Base-by-base conservation (phyloP, 768 basidiomycete genomes). In the Phanerochaete sordida region DNA sequence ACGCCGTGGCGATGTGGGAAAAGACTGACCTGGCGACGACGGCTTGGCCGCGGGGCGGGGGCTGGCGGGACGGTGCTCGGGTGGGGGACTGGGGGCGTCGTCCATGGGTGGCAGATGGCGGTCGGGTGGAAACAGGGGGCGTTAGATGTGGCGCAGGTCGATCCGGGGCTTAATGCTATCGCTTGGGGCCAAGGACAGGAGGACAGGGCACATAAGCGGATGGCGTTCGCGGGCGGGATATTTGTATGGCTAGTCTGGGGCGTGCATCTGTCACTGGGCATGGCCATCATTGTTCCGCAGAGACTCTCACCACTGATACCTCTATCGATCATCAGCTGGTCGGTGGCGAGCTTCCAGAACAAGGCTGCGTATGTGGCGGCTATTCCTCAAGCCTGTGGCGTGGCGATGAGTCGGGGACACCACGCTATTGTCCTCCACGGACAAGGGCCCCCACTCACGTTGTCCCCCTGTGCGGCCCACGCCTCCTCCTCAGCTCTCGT, bases 321-420 rank as follows among this genome's bases (percentile, higher is more conserved):
- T 27, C 26, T 30, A 49, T 49, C 48, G 48, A 49, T 49, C 48
- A 49, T 49, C 48, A 49, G 48, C 48, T 27, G 26, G 48, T 27
- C 26, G 28, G 48, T 49, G 48, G 48, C 48, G 48, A 49, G 15
- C 26, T 49, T 49, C 48, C 48, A 49, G 39, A 49, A 49, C 26
- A 49, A 49, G 48, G 28, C 48, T 26, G 23, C 48, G 48, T 49
- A 43, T 43, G 48, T 49, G 48, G 48, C 48, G 48, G 48, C 48
- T 49, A 49, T 49, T 49, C 24, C 12, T 30, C 48, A 26, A 43
- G 24, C 48, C 48, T 49, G 48, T 49, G 48, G 48, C 48, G 48
- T 49, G 48, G 48, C 48, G 48, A 49, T 49, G 48, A 26, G 26
- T 27, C 24, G 24, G 11, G 39, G 11, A 11, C 39, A 11, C 19